phyloP scores from a whole-genome alignment of 2,329 filamentous ascomycete species.

The Curvularia lunata region DNA sequence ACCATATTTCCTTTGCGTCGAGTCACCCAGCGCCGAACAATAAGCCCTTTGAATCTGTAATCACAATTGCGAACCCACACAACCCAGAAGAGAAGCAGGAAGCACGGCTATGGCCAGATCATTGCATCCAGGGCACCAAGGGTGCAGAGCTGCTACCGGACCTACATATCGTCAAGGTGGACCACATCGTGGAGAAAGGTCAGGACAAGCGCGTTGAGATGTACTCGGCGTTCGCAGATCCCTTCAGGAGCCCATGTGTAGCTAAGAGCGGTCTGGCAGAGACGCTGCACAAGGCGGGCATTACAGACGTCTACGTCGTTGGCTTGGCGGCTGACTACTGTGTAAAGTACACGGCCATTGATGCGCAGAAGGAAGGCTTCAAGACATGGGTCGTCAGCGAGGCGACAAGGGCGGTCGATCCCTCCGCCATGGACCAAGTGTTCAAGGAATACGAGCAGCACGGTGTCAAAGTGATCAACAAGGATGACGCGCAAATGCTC shows the following conservation, averaged over 20 bases:
- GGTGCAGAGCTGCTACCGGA: slow-evolving; percentile 78
- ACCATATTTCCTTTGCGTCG: slow-evolving; percentile 87
- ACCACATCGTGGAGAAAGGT: slow-evolving; percentile 79
- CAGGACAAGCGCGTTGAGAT: slow-evolving; percentile 78
- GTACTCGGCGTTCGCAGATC: slow-evolving; percentile 90
- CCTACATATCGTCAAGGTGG: slow-evolving; percentile 65
- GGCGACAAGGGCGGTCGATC: slow-evolving; percentile 75
- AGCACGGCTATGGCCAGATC: slow-evolving; percentile 83
- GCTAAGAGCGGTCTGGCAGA: slow-evolving; percentile 67
- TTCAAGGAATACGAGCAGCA: slow-evolving; percentile 61
- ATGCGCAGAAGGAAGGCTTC: slow-evolving; percentile 79
- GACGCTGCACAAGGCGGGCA: slow-evolving; percentile 60
- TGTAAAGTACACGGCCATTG: slow-evolving; percentile 79
- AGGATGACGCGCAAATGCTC: slow-evolving; percentile 63
- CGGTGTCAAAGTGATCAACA: slow-evolving; percentile 68
- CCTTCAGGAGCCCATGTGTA: slow-evolving; percentile 68
- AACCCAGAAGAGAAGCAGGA: slow-evolving; percentile 68
- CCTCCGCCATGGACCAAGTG: slow-evolving; percentile 62
- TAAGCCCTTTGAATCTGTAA: slow-evolving; percentile 69
- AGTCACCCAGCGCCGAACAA: slow-evolving; percentile 72
- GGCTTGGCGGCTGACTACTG: slow-evolving; percentile 91
- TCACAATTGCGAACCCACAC: slow-evolving; percentile 70
- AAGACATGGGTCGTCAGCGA: slow-evolving; percentile 78
- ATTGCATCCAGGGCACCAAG: slow-evolving; percentile 78
- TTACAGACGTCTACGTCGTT: slow-evolving; percentile 84